Conservation (phyloP, 352 stramenopile genomes). For the Phytophthora multivora region DNA sequence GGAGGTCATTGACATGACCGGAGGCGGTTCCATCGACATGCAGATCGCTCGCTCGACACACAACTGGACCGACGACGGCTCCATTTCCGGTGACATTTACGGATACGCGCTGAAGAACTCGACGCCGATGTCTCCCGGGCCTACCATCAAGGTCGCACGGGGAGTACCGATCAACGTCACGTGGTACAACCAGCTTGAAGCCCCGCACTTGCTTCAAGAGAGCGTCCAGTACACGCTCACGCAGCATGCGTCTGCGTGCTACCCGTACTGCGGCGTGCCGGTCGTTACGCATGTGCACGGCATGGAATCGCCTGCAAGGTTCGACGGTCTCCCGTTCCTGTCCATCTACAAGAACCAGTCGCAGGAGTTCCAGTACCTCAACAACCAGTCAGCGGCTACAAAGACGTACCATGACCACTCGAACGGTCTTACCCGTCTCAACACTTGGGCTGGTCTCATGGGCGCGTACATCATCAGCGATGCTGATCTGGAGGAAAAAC, state of each 20-base stretch:
- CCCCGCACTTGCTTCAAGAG: constrained; percentile 46
- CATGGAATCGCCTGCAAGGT: constrained; percentile 47
- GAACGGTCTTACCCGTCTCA: constrained; percentile 59
- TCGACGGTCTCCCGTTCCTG: constrained; percentile 48
- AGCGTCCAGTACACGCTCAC: constrained; percentile 40
- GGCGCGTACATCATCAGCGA: constrained; percentile 63
- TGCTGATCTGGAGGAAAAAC: constrained; percentile 34
- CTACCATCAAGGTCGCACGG: constrained; percentile 43
- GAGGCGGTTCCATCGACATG: constrained; percentile 43
- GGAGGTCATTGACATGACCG: constrained; percentile 47
- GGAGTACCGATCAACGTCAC: constrained; percentile 43
- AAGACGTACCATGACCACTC: constrained; percentile 68
- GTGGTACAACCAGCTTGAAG: constrained; percentile 48
- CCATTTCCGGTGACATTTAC: constrained; percentile 39
- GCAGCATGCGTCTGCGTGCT: constrained; percentile 44
- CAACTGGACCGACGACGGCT: constrained; percentile 44
- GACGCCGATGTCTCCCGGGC: constrained; percentile 36
- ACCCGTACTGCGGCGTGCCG: constrained; percentile 61
- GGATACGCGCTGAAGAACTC: constrained; percentile 49
- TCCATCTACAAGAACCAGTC: constrained; percentile 70
- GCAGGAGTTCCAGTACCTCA: constrained; percentile 50
- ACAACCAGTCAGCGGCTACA: constrained; percentile 62
- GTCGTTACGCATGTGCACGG: constrained; percentile 61
- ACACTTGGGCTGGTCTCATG: constrained; percentile 61
- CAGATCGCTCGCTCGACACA: constrained; percentile 41